These are phyloP conservation scores for Eutrema salsugineum DNA, from an alignment of 441 rosid genomes.

Conservation along the genomic window DNA sequence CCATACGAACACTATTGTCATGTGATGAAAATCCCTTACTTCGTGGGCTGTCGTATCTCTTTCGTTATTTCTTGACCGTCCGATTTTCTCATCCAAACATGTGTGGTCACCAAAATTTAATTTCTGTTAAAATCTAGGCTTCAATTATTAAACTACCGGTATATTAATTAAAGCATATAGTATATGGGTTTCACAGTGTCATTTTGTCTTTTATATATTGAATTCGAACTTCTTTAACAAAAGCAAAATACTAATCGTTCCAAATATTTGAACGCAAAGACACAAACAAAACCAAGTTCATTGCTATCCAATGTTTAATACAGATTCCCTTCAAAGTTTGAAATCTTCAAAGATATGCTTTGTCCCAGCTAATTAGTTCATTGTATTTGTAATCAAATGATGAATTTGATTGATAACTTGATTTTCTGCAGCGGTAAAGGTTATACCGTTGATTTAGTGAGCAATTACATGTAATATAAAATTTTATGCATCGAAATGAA, in stretches of 20 bases:
- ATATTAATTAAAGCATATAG: neutral
- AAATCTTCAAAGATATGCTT: conserved; percentile 19
- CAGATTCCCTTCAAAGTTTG: neutral
- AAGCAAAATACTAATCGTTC: neutral
- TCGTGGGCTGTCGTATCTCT: conserved; percentile 23
- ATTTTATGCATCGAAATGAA: no score
- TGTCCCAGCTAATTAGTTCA: neutral
- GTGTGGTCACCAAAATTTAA: neutral
- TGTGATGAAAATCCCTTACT: conserved; percentile 26
- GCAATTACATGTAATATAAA: no score
- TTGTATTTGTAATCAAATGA: neutral
- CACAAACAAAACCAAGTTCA: neutral
- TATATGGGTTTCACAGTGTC: neutral
- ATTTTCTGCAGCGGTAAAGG: neutral
- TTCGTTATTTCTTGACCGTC: neutral
- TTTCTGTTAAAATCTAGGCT: neutral
- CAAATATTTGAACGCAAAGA: neutral
- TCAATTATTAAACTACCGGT: neutral
- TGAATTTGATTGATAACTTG: neutral
- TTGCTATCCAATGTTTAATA: no score
- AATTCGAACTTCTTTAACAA: neutral
- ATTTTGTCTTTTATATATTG: neutral
- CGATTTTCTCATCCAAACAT: conserved; percentile 8
- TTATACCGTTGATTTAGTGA: no score
- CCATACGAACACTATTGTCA: conserved; percentile 21